These are phyloP conservation scores for Acanthamoeba triangularis DNA, from an alignment of 208 protist genomes.

Conservation along the genomic window DNA sequence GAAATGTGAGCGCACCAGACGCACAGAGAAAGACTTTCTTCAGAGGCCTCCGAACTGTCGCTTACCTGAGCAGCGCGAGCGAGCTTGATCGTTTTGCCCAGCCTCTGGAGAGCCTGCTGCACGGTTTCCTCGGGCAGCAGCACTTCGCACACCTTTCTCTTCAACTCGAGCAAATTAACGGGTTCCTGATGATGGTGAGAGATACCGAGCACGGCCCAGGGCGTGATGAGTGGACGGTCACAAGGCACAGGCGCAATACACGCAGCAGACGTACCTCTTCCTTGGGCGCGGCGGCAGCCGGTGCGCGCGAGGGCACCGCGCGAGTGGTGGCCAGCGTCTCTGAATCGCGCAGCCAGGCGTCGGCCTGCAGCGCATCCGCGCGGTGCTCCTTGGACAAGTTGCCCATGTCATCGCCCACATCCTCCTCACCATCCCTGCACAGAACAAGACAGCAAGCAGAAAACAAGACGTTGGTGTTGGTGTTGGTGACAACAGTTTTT, in stretches of 20 bases:
- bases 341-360: neutral
- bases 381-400: neutral
- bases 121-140: slow-evolving; percentile 1
- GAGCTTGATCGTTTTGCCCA: neutral
- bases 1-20: too few species aligned
- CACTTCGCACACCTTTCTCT: neutral
- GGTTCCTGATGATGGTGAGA: too few species aligned
- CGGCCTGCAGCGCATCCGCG: neutral
- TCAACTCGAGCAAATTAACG: neutral
- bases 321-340: neutral
- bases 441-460: neutral
- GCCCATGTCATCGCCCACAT: neutral
- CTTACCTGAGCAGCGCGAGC: neutral
- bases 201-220: too few species aligned
- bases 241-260: too few species aligned
- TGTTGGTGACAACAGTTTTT: too few species aligned
- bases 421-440: neutral
- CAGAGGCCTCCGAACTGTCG: too few species aligned
- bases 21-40: too few species aligned
- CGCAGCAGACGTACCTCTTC: neutral
- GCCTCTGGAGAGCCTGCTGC: neutral
- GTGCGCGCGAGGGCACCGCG: neutral
- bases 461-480: too few species aligned
- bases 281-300: neutral
- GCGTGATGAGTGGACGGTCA: too few species aligned